Evolutionary conservation across 2,329 filamentous ascomycete genomes (phyloP), one percentile per base, ranked within the genome.

Genomic region (Rhinocladiella similis): DNA sequence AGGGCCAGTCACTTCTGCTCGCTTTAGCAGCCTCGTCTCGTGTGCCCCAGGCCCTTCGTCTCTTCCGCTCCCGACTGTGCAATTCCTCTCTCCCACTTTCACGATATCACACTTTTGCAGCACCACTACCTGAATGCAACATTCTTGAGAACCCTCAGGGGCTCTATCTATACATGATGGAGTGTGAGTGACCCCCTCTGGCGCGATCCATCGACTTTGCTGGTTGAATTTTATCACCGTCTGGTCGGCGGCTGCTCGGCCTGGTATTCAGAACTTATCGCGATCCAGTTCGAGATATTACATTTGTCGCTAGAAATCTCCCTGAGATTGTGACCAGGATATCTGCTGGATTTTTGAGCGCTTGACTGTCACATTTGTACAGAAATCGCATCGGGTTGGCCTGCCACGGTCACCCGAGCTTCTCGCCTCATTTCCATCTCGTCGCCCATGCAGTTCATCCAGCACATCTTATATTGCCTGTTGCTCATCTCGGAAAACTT

Each of bases 401-500:
- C 33, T 35, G 29, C 45, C 48, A 48, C 20, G 29, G 36, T 52
- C 53, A 50, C 36, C 52, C 50, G 42, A 33, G 47, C 14, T 50
- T 49, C 16, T 52, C 51, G 41, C 42, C 22, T 27, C 42, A 56
- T 55, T 42, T 53, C 38, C 55, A 59, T 61, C 62, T 58, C 62
- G 55, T 54, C 58, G 57, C 54, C 53, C 46, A 25, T 54, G 48
- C 42, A 25, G 53, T 25, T 51, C 56, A 62, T 64, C 62, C 50
- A 54, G 43, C 54, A 53, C 59, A 61, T 63, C 54, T 50, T 62
- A 62, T 60, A 62, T 60, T 53, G 42, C 18, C 36, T 47, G 46
- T 60, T 46, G 25, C 54, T 53, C 41, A 54, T 61, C 53, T 53
- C 54, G 60, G 50, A 53, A 41, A 38, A 39, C 36, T 39, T 46